Percentiles rank a stretch among this genome's conserved stretches.
phyloP scores from a whole-genome alignment of 2,329 filamentous ascomycete genomes.

The Sporothrix luriei region DNA sequence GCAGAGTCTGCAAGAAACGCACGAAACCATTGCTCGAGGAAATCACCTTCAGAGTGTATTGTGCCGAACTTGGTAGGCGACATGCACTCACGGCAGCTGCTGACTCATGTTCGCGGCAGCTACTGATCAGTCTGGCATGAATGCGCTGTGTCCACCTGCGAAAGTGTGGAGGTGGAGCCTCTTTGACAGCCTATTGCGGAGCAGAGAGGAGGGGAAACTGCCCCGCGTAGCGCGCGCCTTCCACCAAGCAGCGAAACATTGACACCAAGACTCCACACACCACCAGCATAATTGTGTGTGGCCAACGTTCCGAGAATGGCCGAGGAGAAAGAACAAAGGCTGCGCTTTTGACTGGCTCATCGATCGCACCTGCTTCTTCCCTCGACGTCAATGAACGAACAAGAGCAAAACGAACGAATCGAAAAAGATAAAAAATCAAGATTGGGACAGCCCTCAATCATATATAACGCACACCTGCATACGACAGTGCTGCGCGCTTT shows the following conservation, averaged over 20 bases:
- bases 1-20: background rate
- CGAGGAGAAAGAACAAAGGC: constrained; percentile 20
- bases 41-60: background rate
- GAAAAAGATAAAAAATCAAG: background rate
- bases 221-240: no score
- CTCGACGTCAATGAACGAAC: constrained; percentile 11
- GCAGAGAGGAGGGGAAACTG: constrained; percentile 13
- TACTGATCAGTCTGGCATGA: constrained; percentile 18
- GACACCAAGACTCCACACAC: background rate
- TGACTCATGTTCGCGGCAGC: constrained; percentile 21
- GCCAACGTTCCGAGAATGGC: constrained; percentile 28
- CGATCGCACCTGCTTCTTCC: background rate
- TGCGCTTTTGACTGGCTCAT: background rate
- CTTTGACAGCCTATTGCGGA: constrained; percentile 5
- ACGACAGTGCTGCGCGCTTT: background rate
- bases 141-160: constrained; percentile 10
- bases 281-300: background rate
- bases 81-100: background rate
- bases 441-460: constrained; percentile 10
- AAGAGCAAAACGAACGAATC: background rate
- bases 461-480: background rate
- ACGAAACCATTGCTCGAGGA: background rate
- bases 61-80: no score
- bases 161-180: constrained; percentile 18
- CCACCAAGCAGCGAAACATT: background rate